A percentile compares a stretch with the other conserved stretches of the same genome.
These are phyloP conservation scores for Apocynum venetum DNA, from an alignment of 257 asterid genomes.

Conservation along the genomic window DNA sequence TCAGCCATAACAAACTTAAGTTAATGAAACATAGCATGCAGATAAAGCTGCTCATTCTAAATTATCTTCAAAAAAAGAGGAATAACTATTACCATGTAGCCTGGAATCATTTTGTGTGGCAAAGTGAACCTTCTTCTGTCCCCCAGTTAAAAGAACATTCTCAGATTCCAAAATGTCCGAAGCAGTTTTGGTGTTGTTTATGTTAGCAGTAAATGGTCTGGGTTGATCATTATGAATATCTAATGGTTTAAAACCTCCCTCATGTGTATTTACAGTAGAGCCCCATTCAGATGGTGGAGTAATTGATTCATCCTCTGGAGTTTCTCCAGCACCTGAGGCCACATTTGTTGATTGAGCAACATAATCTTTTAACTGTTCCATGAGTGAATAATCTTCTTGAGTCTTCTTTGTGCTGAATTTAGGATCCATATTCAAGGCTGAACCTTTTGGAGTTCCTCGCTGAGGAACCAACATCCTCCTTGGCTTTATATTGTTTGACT, in stretches of 20 bases:
- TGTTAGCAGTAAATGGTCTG: constrained; percentile 29
- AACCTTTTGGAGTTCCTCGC: constrained; percentile 43
- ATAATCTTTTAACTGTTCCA: constrained; percentile 29
- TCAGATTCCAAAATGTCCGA: constrained; percentile 31
- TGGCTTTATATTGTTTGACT: constrained; percentile 53
- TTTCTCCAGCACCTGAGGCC: constrained; percentile 34
- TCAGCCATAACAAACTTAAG: background rate
- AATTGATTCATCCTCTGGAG: constrained; percentile 49
- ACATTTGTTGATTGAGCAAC: constrained; percentile 30
- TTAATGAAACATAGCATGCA: background rate
- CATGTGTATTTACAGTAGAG: constrained; percentile 39
- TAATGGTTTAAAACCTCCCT: constrained; percentile 36
- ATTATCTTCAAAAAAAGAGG: constrained; percentile 4
- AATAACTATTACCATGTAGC: constrained; percentile 52
- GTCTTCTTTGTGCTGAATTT: constrained; percentile 27
- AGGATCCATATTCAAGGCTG: constrained; percentile 34
- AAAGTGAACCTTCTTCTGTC: constrained; percentile 79
- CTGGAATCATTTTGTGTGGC: constrained; percentile 34
- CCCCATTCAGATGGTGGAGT: constrained; percentile 63
- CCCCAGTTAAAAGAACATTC: constrained; percentile 37
- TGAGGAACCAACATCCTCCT: constrained; percentile 55
- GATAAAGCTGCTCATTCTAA: background rate
- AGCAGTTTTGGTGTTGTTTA: constrained; percentile 39
- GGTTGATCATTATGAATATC: constrained; percentile 40
- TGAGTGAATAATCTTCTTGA: constrained; percentile 34